Evolutionary conservation across 306 rosid genomes (phyloP), one percentile per base, ranked within the genome.

Genomic region (Cucumis cinereus): DNA sequence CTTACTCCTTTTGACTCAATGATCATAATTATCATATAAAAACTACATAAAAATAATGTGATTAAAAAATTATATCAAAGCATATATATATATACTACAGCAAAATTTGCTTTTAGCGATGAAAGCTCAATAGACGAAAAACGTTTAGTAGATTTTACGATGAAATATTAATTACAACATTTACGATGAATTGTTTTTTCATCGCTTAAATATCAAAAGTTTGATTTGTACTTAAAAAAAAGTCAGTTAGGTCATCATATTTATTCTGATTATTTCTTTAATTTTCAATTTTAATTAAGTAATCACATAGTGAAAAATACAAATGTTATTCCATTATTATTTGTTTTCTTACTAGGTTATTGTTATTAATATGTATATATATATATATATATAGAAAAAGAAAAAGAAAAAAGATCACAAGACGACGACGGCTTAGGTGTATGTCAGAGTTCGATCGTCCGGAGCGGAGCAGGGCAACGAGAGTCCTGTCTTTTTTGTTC

Each of bases 381-480:
- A 30, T 30, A 2, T 30, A 30, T 30, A 2, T 30, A 30, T 2
- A 3, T 30, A 30, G 0, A 3, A 3, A 30, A 30, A 30, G 35
- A 30, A 30, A 3, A 45, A 45, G 12, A 3, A 3, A 45, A 45
- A 45, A 45, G 4, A 12, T 22, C 73, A 62, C 43, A 67, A 67
- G 41, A 67, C 74, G 74, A 67, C 74, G 74, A n/a, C 74, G 33
- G 52, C 54, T 67, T 67, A n/a, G 53, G 74, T 67, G 74, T 53
- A 22, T 67, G 52, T 67, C 74, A 67, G 74, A n/a, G 74, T 67
- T 67, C 54, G 54, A 67, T 67, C 54, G 74, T 67, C 54, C 74
- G 74, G 54, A 20, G 53, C 26, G 54, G 74, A 43, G 74, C 74
- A n/a, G 54, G 35, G 22, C 54, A 40, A 64, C 73, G 53, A 66